Conservation (phyloP, 2,329 filamentous ascomycete genomes). For the Botrytis cinerea region DNA sequence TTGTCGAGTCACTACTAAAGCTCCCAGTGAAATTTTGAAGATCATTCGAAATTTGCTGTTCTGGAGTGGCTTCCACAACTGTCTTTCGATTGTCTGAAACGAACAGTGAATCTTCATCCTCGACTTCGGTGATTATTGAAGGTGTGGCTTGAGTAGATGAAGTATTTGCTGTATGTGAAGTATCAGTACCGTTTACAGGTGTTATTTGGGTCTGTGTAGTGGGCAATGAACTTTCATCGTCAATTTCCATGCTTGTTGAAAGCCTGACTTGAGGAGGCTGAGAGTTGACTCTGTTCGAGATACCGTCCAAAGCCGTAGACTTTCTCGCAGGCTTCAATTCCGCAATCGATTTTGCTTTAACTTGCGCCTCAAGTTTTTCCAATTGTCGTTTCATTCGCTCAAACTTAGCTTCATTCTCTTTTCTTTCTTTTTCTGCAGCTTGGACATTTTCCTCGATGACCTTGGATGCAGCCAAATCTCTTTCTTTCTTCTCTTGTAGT, state of each 20-base stretch:
- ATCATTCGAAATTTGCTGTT: background rate
- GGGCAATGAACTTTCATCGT: background rate
- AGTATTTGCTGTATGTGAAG: background rate
- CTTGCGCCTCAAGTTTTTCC: background rate
- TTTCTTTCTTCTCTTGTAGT: conserved; percentile 21
- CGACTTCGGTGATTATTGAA: conserved; percentile 5
- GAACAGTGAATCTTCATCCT: conserved; percentile 29
- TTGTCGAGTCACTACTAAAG: background rate
- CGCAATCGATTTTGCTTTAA: background rate
- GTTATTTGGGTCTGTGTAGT: background rate
- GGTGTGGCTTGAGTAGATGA: background rate
- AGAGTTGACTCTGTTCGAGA: no score
- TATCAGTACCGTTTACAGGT: background rate
- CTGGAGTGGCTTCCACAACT: background rate
- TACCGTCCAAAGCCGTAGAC: background rate
- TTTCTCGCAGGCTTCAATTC: conserved; percentile 6
- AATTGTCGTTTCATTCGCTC: background rate
- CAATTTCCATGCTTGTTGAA: background rate
- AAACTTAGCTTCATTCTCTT: background rate
- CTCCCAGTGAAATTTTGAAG: background rate
- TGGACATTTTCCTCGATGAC: conserved; percentile 15
- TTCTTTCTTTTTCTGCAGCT: conserved; percentile 14
- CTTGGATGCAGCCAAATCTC: conserved; percentile 17
- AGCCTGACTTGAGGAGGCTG: background rate
- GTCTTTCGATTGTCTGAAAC: conserved; percentile 14